Evolutionary conservation across 331 rosid species (phyloP).

Genomic region (Erythrophleum ivorense): DNA sequence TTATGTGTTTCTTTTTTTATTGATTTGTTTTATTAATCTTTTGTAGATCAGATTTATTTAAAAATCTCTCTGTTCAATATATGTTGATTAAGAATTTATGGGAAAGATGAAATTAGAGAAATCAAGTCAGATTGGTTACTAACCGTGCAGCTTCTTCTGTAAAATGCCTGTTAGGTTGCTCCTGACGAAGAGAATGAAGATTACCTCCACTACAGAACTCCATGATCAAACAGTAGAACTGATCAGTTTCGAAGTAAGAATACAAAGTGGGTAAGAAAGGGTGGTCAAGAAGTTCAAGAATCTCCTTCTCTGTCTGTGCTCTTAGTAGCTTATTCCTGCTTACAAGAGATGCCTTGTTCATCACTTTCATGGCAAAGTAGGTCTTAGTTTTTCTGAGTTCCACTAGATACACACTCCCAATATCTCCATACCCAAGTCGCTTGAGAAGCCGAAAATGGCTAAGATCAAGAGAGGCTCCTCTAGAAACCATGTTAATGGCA

Average conservation of each 20-base stretch:
- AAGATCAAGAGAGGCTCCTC: constrained; percentile 56
- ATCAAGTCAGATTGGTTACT: constrained; percentile 34
- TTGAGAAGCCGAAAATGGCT: constrained; percentile 79
- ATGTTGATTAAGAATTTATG: neutral
- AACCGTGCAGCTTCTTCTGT: constrained; percentile 92
- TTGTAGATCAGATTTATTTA: neutral
- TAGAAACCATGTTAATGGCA: constrained; percentile 61
- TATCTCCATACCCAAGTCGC: constrained; percentile 84
- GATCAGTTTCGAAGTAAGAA: constrained; percentile 79
- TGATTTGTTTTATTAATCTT: neutral
- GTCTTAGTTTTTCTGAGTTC: constrained; percentile 68
- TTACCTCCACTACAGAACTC: constrained; percentile 92
- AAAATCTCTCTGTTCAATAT: neutral
- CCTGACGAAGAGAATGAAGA: constrained; percentile 86
- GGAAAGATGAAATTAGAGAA: neutral
- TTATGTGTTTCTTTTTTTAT: too few relatives aligned
- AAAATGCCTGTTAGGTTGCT: constrained; percentile 79
- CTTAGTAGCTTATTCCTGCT: constrained; percentile 83
- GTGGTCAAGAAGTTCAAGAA: constrained; percentile 91
- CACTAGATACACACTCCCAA: constrained; percentile 83
- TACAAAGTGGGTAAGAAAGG: constrained; percentile 89
- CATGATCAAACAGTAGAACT: constrained; percentile 82
- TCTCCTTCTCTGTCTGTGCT: constrained; percentile 88
- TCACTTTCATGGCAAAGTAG: constrained; percentile 83
- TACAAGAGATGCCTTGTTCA: constrained; percentile 84